Evolutionary conservation across 2,329 filamentous ascomycete genomes (phyloP), one percentile per base, ranked within the genome.

Genomic region (Stylonectria norvegica): DNA sequence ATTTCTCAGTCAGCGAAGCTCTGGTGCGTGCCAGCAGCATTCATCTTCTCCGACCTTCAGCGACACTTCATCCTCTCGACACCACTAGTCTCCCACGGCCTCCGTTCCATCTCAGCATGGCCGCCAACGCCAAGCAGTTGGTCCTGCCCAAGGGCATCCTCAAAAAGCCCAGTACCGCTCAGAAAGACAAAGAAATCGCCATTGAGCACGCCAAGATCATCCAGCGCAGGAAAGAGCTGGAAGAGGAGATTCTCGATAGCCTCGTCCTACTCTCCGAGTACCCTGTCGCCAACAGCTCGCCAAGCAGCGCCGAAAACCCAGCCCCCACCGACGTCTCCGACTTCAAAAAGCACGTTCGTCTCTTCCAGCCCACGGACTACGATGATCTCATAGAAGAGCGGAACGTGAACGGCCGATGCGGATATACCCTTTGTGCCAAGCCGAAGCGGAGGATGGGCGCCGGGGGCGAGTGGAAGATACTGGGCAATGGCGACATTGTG

Each of bases 321-420:
- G 72, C 79, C 5, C 57, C 74, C 1, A 61, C 74, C 20, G 89
- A 95, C 60, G 74, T 74, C 1, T 61, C 66, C 27, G 68, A 69
- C 38, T 89, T 97, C 66, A 81, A 83, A 53, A 59, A 70, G 4
- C 75, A 79, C 23, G 68, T 97, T 17, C 69, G 75, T 8, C 73
- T 80, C 30, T 97, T 96, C 66, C 87, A 91, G 60, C 88, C 90
- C 1, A 75, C 78, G 38, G 91, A 98, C 69, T 95, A 94, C 69
- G 89, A 95, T 59, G 85, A 87, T 49, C 71, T 97, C 35, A 82
- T 96, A 45, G 78, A 85, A 49, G 93, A 98, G 70, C 86, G 93
- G 56, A 94, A 95, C 62, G 85, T 88, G 50, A 83, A 87, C 53
- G 79, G 76, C 30, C 74, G 79, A 15, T 98, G 93, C 66, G 93